Conservation (phyloP, 352 stramenopile genomes). For the Phytophthora tentaculata region DNA sequence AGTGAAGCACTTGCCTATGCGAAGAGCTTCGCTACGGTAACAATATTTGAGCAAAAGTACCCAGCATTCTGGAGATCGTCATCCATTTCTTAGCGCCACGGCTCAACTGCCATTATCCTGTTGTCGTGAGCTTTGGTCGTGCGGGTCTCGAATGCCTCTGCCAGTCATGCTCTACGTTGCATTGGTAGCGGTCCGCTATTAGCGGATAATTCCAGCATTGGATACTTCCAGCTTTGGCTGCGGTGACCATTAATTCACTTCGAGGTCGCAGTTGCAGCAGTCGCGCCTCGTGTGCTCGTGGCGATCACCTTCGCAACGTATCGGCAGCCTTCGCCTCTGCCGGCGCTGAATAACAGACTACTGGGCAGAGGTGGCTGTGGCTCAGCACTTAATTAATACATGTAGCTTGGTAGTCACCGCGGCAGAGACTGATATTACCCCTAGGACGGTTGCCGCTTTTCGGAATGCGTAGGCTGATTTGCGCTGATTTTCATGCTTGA, state of each 20-base stretch:
- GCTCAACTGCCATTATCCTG: conserved; percentile 20
- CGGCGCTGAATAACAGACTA: conserved; percentile 5
- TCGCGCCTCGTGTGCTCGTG: conserved; percentile 5
- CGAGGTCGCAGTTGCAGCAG: conserved; percentile 9
- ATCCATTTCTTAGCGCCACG: conserved; percentile 17
- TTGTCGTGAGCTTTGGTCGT: conserved; percentile 12
- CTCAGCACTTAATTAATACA: conserved; percentile 9
- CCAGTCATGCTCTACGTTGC: conserved; percentile 7
- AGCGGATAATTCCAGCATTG: too few relatives aligned
- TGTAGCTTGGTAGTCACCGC: neutral
- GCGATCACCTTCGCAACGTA: neutral
- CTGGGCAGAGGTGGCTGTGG: conserved; percentile 1
- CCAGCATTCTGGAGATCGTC: conserved; percentile 6
- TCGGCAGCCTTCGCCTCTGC: conserved; percentile 16
- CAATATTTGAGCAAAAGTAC: neutral
- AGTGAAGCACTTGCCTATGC: neutral
- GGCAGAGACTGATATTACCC: conserved; percentile 8
- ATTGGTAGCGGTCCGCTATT: too few relatives aligned
- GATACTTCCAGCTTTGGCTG: too few relatives aligned
- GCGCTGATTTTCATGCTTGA: conserved; percentile 7
- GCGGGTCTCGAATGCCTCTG: conserved; percentile 9
- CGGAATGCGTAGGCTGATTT: conserved; percentile 25
- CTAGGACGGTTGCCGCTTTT: conserved; percentile 5
- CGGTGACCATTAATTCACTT: neutral
- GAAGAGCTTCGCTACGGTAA: neutral